Evolutionary conservation across 306 rosid species (phyloP), one percentile per base, ranked within the genome.

Genomic region (Pueraria montana): DNA sequence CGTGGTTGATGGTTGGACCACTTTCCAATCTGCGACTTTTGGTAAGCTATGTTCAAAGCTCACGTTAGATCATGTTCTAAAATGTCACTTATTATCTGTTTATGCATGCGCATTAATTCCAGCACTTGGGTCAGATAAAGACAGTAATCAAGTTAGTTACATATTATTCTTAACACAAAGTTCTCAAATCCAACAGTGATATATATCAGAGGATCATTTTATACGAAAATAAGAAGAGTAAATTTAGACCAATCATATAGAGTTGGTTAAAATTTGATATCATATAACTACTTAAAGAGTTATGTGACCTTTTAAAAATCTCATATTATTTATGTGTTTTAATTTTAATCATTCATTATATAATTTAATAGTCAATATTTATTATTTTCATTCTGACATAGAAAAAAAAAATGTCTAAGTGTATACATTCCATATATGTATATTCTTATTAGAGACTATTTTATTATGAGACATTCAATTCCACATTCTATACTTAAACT

Each of bases 1-100:
- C 42, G 84, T 84, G 2, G 85, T 40, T 10, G 90, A 84, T 84
- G 86, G 86, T 16, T 87, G 84, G 86, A 82, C 88, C 49, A 84
- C 83, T 65, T 87, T 84, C 30, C 84, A 78, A 23, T 84, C 88
- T 20, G 73, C 90, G 3, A 78, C 88, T 18, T 81, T 81, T 1
- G 86, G 86, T 81, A 55, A 63, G 80, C 79, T 34, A 38, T 13
- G 17, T 52, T 74, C 21, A 14, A 49, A 49, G 4, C 23, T 30
- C 16, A 20, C 24, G 14, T 45, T 6, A 0, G 59, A 30, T 43
- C 72, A 27, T 59, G 21, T 46, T 45, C 30, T 72, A 32, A 1
- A 1, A 64, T 49, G 36, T 59, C 72, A 17, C 78, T 0, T 53
- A 26, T 55, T 52, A 50, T 79, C 67, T 67, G 32, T 40, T 2